Evolutionary conservation across 2,329 filamentous ascomycete species (phyloP), one percentile per base, ranked within the genome.

Genomic region (Xylariaceae sp.): DNA sequence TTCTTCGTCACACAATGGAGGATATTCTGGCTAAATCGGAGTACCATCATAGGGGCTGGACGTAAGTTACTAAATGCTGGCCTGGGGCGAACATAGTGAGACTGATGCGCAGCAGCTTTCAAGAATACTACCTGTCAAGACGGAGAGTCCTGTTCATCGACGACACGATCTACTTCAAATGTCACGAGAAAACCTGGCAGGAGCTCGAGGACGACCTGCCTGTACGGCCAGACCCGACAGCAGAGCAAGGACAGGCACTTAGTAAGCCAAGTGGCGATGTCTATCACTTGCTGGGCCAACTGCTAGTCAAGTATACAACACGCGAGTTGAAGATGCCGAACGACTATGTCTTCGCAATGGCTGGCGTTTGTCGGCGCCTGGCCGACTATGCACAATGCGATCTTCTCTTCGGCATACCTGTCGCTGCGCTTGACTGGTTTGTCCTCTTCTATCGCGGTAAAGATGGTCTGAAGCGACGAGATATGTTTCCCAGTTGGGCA

Each of bases 91-190:
- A n/a, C 32, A 31, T 18, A 33, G 39, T 18, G 27, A 39, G 17
- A 41, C 42, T 58, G 33, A 49, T 14, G 12, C 12, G 6, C 2
- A 39, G 22, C n/a, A 57, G 54, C 2, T 58, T 58, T 39, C 54
- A 58, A 39, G 54, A 57, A 45, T 58, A 55, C 35, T 58, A 58
- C 17, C 54, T 58, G n/a, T 58, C 54, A 15, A 48, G 56, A 15
- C 50, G 56, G 17, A 58, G 51, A 22, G 41, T 58, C 31, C 45
- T 57, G 12, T 58, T 58, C 36, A 44, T 58, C 39, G 52, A 57
- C 41, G 45, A 55, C 11, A 57, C 54, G 12, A 44, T 58, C 27
- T 57, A 56, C 31, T 58, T 56, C 42, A 44, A 50, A n/a, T 58
- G 56, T 19, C 47, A 54, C 17, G 49, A 58, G 44, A 15, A 40